A percentile compares a stretch with the other conserved stretches of the same genome.
Conservation (phyloP, 2,329 filamentous ascomycete species). For the Pseudogymnoascus sp. region DNA sequence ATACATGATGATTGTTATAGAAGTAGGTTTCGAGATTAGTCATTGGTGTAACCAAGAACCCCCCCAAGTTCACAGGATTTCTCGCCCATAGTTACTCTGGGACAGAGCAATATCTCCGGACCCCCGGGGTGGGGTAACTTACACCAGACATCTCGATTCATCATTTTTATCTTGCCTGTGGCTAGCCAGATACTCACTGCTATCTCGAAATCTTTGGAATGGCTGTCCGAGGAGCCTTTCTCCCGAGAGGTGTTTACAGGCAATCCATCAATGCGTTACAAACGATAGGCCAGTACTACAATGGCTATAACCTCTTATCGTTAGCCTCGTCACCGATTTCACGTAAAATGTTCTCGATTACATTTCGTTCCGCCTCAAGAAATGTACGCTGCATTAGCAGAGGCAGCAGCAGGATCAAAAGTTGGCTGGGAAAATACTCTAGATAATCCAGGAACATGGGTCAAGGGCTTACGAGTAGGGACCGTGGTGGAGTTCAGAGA, state of each 20-base stretch:
- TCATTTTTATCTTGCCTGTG: not conserved
- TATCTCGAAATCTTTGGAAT: not conserved
- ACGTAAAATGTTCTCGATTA: not conserved
- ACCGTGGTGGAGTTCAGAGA: slow-evolving; percentile 9
- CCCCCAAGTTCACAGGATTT: too few relatives aligned
- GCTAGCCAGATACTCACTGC: not conserved
- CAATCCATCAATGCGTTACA: not conserved
- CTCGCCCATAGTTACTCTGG: too few relatives aligned
- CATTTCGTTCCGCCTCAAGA: not conserved
- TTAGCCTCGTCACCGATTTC: not conserved
- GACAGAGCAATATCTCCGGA: not conserved
- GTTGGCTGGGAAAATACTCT: slow-evolving; percentile 9
- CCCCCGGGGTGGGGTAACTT: not conserved
- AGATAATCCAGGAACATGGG: not conserved
- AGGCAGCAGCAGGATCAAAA: slow-evolving; percentile 48
- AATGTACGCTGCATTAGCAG: slow-evolving; percentile 45
- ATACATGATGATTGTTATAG: not conserved
- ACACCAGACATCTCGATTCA: not conserved
- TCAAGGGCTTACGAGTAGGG: slow-evolving; percentile 11
- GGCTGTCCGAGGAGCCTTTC: not conserved
- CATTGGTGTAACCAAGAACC: not conserved
- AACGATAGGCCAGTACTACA: not conserved
- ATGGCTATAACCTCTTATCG: not conserved
- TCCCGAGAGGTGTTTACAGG: not conserved
- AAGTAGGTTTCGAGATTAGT: not conserved